Percentiles rank a stretch among this genome's conserved stretches.
Conservation (phyloP, 1,284 basidiomycete genomes). For the Rhodotorula sp. region DNA sequence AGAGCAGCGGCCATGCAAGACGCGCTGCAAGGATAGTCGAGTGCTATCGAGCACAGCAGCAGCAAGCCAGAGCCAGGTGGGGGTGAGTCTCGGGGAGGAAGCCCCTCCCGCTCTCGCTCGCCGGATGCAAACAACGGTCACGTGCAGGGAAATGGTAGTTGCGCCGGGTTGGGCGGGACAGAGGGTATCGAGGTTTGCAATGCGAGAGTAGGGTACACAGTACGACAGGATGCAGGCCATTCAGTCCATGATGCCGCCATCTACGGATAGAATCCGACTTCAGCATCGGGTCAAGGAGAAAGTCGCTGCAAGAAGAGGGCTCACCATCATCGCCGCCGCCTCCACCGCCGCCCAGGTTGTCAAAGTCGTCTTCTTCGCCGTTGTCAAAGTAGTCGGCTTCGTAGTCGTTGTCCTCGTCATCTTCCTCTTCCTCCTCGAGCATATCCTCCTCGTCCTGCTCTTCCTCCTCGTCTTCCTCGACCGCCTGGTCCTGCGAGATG, state of each 20-base stretch:
- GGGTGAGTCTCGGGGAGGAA: neutral
- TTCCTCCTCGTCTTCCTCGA: constrained; percentile 8
- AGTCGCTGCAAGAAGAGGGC: neutral
- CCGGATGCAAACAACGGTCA: neutral
- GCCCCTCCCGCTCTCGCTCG: neutral
- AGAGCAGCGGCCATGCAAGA: neutral
- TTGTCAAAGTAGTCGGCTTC: constrained; percentile 39
- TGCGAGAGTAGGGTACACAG: neutral
- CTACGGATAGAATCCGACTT: neutral
- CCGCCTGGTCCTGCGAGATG: neutral
- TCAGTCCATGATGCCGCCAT: constrained; percentile 25
- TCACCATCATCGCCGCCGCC: constrained; percentile 36
- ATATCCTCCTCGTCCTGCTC: constrained; percentile 19
- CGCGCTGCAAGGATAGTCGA: neutral
- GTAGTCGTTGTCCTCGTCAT: constrained; percentile 36
- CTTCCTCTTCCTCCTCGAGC: constrained; percentile 27
- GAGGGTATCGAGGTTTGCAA: neutral
- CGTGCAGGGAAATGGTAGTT: neutral
- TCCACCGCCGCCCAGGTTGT: constrained; percentile 30
- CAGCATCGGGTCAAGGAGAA: neutral
- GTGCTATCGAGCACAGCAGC: neutral
- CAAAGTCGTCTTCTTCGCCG: constrained; percentile 34
- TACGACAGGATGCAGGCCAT: neutral
- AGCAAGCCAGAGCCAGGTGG: neutral
- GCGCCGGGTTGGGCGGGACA: too few species aligned